A percentile compares a stretch with the other conserved stretches of the same genome.
phyloP scores from a whole-genome alignment of 257 asterid genomes.

The Penstemon newberryi region DNA sequence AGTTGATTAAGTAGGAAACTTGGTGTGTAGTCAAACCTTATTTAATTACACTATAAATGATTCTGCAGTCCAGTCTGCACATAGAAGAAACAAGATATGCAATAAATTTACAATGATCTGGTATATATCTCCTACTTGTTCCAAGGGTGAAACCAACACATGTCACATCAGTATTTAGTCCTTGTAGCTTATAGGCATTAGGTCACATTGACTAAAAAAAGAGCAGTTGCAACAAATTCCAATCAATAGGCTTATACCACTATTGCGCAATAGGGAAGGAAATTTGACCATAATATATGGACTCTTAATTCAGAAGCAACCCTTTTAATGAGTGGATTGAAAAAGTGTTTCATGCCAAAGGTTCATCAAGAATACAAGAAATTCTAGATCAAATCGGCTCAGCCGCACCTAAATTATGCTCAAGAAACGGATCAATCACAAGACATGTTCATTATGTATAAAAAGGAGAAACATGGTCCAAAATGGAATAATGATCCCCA shows the following conservation, averaged over 20 bases:
- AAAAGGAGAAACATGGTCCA: neutral
- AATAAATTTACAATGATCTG: slow-evolving; percentile 7
- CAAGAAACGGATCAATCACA: no score
- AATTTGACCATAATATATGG: slow-evolving; percentile 30
- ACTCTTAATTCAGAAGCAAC: neutral
- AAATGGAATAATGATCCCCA: neutral
- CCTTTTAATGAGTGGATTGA: neutral
- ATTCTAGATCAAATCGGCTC: no score
- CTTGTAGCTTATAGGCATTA: slow-evolving; percentile 14
- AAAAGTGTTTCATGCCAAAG: no score
- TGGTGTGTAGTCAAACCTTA: slow-evolving; percentile 1
- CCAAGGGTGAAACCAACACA: neutral
- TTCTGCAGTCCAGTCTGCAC: neutral
- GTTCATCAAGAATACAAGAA: no score
- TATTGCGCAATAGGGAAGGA: slow-evolving; percentile 13
- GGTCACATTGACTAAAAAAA: neutral
- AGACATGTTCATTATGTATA: no score
- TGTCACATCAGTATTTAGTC: slow-evolving; percentile 9
- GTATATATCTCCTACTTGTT: neutral
- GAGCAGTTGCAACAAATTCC: slow-evolving; percentile 18
- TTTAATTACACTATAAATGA: slow-evolving; percentile 15
- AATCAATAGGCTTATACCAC: slow-evolving; percentile 25
- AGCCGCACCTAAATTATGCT: no score
- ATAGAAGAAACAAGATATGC: neutral
- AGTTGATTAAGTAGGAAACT: neutral